Evolutionary conservation across 805 yeast species (phyloP), one percentile per base, ranked within the genome.

Genomic region (Hanseniaspora hatyaiensis): DNA sequence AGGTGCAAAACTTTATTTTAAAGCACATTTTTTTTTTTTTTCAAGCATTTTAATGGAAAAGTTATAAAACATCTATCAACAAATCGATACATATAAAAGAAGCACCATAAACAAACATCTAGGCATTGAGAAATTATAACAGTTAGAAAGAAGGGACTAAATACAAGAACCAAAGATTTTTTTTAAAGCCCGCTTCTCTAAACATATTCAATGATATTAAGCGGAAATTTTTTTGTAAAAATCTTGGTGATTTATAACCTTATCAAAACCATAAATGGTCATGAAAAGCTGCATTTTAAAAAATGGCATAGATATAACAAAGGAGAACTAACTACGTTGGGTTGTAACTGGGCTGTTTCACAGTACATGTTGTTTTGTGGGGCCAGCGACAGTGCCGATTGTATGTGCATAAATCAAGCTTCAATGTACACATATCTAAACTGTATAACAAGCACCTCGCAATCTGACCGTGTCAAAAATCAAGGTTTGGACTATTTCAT

Each of bases 321-420:
- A 12, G 42, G 32, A 8, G 33, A 45, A 6, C 20, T 45, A 13
- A 37, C 38, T 8, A 31, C 42, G 1, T 24, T 37, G 13, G 49
- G 38, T 5, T 45, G 49, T 37, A 22, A 45, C 29, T 45, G 49
- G 49, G 49, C 42, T n/a, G 34, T 45, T 31, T 20, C 42, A 9
- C 34, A 45, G n/a, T 24, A 45, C 18, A 45, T 45, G 11, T 30
- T 30, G 8, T 45, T 45, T 15, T 45, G 49, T 31, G 18, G 24
- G 11, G 22, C 18, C 11, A n/a, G n/a, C 3, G 28, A 19, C 3
- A 5, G 23, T 6, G 20, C 30, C 2, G 12, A 16, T 6, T 45
- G 49, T 37, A 30, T 29, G 38, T 45, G 49, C 24, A 34, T 45
- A 3, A 45, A 45, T 13, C 42, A 45, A 31, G 38, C 49, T 6